phyloP scores from a whole-genome alignment of 2,329 filamentous ascomycete genomes.

The Apiospora hydei region DNA sequence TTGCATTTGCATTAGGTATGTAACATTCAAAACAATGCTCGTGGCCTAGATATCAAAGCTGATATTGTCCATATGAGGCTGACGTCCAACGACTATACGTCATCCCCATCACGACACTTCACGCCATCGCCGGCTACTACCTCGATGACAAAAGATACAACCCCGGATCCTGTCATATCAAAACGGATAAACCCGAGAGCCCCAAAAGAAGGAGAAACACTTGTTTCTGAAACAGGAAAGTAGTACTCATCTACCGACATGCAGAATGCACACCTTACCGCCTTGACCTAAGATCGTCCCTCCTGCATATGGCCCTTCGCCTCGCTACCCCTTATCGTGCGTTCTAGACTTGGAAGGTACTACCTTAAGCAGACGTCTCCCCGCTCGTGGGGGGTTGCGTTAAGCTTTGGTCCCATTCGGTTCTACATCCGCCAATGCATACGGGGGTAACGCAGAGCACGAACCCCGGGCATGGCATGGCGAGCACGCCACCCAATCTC shows the following conservation, averaged over 20 bases:
- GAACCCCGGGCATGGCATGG: not conserved
- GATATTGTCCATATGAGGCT: too few relatives aligned
- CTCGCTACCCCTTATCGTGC: not conserved
- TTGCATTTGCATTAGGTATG: not conserved
- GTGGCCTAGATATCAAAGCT: not conserved
- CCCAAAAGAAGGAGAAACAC: not conserved
- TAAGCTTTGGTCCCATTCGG: not conserved
- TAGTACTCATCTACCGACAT: conserved; percentile 14
- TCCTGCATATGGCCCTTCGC: not conserved
- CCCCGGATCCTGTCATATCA: not conserved
- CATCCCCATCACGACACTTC: not conserved
- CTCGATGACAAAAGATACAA: not conserved
- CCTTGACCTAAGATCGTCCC: not conserved
- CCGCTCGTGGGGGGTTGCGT: not conserved
- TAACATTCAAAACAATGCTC: not conserved
- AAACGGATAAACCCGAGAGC: not conserved
- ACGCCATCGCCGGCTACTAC: not conserved
- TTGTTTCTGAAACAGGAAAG: conserved; percentile 1
- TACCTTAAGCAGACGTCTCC: not conserved
- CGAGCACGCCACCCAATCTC: not conserved
- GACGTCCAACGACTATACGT: not conserved
- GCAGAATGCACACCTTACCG: not conserved
- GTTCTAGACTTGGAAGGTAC: not conserved
- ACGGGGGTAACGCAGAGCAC: not conserved
- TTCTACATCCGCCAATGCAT: not conserved